Conservation (phyloP, 2,329 filamentous ascomycete genomes). For the Colletotrichum sp. region DNA sequence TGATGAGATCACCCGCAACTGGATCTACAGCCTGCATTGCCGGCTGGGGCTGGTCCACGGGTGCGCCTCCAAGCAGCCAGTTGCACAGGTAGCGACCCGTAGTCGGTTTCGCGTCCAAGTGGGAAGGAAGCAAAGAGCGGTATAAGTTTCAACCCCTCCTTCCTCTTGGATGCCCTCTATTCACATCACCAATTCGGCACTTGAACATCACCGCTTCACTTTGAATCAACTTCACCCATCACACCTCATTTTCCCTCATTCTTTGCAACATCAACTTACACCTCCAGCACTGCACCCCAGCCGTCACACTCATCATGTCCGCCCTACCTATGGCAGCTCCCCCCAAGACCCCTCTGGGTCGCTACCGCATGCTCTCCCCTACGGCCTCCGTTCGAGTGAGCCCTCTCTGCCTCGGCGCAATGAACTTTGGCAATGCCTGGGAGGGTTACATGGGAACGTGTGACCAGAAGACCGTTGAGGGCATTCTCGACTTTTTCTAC, state of each 20-base stretch:
- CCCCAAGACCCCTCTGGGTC: slow-evolving; percentile 65
- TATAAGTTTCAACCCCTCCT: neutral
- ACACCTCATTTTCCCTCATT: neutral
- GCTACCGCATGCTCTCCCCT: slow-evolving; percentile 71
- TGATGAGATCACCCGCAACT: neutral
- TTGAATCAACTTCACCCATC: neutral
- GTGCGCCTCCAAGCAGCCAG: neutral
- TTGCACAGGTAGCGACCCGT: neutral
- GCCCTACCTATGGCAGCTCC: slow-evolving; percentile 45
- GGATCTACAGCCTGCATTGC: neutral
- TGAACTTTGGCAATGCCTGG: slow-evolving; percentile 69
- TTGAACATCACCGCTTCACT: neutral
- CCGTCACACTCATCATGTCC: slow-evolving; percentile 26
- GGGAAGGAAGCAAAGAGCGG: neutral
- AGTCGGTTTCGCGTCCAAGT: neutral
- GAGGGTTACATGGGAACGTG: slow-evolving; percentile 66
- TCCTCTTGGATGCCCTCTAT: neutral
- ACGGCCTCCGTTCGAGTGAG: slow-evolving; percentile 71
- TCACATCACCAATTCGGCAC: neutral
- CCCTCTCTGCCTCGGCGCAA: slow-evolving; percentile 68
- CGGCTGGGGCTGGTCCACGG: neutral
- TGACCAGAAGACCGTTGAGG: slow-evolving; percentile 65
- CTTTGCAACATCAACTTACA: neutral
- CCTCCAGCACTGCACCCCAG: neutral
- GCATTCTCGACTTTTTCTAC: slow-evolving; percentile 71